phyloP scores from a whole-genome alignment of 805 yeast genomes.

The Ogataea ramenticola region DNA sequence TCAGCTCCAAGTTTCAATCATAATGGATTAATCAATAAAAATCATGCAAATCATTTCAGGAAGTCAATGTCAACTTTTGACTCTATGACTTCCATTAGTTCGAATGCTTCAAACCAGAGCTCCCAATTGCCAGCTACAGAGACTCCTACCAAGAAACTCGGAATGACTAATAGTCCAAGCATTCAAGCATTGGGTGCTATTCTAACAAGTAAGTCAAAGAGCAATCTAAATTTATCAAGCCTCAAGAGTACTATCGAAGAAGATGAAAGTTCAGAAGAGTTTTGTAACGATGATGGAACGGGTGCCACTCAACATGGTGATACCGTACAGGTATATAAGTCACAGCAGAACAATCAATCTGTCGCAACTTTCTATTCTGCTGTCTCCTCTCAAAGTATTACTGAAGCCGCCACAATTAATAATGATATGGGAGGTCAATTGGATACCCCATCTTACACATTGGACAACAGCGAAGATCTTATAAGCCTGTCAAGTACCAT shows the following conservation, averaged over 20 bases:
- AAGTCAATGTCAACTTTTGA: constrained; percentile 26
- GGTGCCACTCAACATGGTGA: not conserved
- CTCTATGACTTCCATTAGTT: constrained; percentile 21
- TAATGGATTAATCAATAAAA: constrained; percentile 12
- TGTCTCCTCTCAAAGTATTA: constrained; percentile 13
- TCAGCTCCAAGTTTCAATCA: constrained; percentile 24
- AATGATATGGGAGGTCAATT: not conserved
- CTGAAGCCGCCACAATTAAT: constrained; percentile 2
- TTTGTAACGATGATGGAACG: not conserved
- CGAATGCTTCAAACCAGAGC: not conserved
- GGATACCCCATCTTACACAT: not conserved
- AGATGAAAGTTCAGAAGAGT: not conserved
- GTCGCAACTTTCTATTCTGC: constrained; percentile 25
- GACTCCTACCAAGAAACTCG: constrained; percentile 23
- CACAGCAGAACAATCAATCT: constrained; percentile 14
- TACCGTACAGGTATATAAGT: not conserved
- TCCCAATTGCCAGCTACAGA: constrained; percentile 6
- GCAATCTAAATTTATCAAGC: not conserved
- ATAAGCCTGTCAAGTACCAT: constrained; percentile 24
- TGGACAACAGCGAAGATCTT: constrained; percentile 12
- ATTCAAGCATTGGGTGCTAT: constrained; percentile 27
- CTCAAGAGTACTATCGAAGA: not conserved
- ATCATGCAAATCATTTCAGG: constrained; percentile 24
- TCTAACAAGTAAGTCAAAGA: constrained; percentile 17
- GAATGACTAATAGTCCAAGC: constrained; percentile 29